A percentile compares a stretch with the other conserved stretches of the same genome.
phyloP scores from a whole-genome alignment of 441 rosid species.

The Melianthus villosus region DNA sequence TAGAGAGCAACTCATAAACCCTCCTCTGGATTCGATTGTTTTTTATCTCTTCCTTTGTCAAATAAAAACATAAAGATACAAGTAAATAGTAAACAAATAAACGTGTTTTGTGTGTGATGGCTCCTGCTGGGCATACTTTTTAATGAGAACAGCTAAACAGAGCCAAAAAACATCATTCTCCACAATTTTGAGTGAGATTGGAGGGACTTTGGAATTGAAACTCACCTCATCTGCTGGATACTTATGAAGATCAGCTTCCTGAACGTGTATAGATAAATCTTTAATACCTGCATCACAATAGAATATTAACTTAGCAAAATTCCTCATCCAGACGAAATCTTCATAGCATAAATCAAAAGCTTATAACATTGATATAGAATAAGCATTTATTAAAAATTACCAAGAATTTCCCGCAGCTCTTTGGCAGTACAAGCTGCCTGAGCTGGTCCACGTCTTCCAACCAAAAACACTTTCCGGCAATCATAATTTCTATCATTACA shows the following conservation, averaged over 20 bases:
- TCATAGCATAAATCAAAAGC: too few species aligned
- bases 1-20: constrained; percentile 64
- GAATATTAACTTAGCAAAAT: too few species aligned
- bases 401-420: constrained; percentile 86
- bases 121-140: too few species aligned
- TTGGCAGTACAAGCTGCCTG: constrained; percentile 93
- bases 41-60: constrained; percentile 74
- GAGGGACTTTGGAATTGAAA: constrained; percentile 2
- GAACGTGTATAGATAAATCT: constrained; percentile 36
- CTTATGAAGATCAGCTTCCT: constrained; percentile 41
- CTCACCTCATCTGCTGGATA: constrained; percentile 73
- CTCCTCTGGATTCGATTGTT: constrained; percentile 52
- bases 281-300: constrained; percentile 78
- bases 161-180: background rate
- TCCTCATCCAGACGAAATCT: too few species aligned
- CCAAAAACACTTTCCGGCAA: constrained; percentile 64
- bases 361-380: background rate
- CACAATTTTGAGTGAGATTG: too few species aligned
- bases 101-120: too few species aligned
- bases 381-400: constrained; percentile 19
- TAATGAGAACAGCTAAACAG: too few species aligned
- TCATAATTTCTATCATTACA: constrained; percentile 6
- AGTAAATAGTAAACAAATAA: too few species aligned
- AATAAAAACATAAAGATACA: constrained; percentile 10
- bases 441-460: constrained; percentile 89